Evolutionary conservation across 2,329 filamentous ascomycete genomes (phyloP), one percentile per base, ranked within the genome.

Genomic region (Colletotrichum chlorophyti): DNA sequence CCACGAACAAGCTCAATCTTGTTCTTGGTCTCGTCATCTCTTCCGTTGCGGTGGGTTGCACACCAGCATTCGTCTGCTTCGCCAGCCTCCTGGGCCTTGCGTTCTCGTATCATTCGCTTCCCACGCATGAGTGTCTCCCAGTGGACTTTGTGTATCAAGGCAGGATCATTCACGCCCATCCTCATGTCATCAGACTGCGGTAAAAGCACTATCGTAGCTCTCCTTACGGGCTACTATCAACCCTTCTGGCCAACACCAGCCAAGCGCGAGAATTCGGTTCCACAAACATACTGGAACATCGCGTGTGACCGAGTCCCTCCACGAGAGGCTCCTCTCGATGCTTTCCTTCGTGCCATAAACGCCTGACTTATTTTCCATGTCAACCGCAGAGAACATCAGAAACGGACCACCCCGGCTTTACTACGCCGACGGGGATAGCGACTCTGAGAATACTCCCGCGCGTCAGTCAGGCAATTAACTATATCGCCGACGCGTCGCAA

Each of bases 111-210:
- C 88, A 90, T 0, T 78, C 79, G 2, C 78, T 81, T 0, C 79
- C 80, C 0, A 70, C 76, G 1, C 76, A 76, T n/a, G n/a, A n/a
- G n/a, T n/a, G n/a, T n/a, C n/a, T n/a, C n/a, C n/a, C n/a, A n/a
- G n/a, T n/a, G n/a, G n/a, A n/a, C 0, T 15, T 76, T 97, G 7
- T 76, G 73, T 1, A 83, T 97, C 47, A 69, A 78, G 1, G 72
- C 82, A 0, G 86, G 88, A 19, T 85, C 83, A 5, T 90, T 85
- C 64, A 88, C 88, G 0, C 92, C 91, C 3, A 85, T 98, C 15
- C 91, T 96, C 3, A 93, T 94, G 1, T 76, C 84, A 1, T 97
- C 93, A 0, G 94, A 94, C 0, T 91, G 89, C n/a, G 94, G 94
- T 1, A 98, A 98, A 74, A 93, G 90, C 11, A 97, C 94, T 0